Percentiles rank a stretch among this genome's conserved stretches.
These are phyloP conservation scores for Magnolia officinalis DNA, from an alignment of 164 flowering plant genomes.

Conservation along the genomic window DNA sequence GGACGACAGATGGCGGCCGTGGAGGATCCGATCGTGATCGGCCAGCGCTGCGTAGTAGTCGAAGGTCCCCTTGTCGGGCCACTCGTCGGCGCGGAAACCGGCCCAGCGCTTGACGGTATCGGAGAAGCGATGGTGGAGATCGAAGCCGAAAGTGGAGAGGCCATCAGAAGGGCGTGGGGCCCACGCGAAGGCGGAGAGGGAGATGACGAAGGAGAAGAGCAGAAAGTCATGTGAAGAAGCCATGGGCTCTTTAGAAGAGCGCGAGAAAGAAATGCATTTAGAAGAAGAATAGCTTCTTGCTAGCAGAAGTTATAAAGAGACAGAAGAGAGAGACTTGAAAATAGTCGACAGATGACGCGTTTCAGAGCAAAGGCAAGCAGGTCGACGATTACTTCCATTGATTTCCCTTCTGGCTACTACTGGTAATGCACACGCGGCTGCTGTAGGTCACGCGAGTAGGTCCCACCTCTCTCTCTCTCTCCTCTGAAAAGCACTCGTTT, in stretches of 20 bases:
- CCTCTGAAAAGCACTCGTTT: too few relatives aligned
- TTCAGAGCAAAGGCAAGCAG: too few relatives aligned
- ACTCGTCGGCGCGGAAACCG: conserved; percentile 22
- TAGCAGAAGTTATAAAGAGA: not conserved
- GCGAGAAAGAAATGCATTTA: not conserved
- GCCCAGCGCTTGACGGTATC: conserved; percentile 56
- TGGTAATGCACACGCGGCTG: too few relatives aligned
- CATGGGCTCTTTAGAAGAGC: not conserved
- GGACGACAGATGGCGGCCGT: conserved; percentile 43
- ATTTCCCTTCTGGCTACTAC: too few relatives aligned
- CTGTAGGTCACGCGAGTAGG: too few relatives aligned
- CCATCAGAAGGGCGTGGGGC: conserved; percentile 23
- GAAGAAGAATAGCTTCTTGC: not conserved
- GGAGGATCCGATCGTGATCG: conserved; percentile 42
- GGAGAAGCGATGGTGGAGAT: conserved; percentile 75
- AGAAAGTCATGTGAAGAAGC: conserved; percentile 7
- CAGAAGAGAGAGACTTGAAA: not conserved
- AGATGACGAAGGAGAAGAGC: not conserved
- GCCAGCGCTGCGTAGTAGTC: conserved; percentile 58
- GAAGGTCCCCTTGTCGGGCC: conserved; percentile 48
- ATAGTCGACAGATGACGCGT: not conserved
- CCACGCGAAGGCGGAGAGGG: not conserved
- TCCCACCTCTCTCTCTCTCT: too few relatives aligned
- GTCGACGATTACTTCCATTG: too few relatives aligned
- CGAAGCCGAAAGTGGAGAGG: conserved; percentile 42